phyloP scores from a whole-genome alignment of 352 stramenopile genomes.

The Phytophthora colocasiae region DNA sequence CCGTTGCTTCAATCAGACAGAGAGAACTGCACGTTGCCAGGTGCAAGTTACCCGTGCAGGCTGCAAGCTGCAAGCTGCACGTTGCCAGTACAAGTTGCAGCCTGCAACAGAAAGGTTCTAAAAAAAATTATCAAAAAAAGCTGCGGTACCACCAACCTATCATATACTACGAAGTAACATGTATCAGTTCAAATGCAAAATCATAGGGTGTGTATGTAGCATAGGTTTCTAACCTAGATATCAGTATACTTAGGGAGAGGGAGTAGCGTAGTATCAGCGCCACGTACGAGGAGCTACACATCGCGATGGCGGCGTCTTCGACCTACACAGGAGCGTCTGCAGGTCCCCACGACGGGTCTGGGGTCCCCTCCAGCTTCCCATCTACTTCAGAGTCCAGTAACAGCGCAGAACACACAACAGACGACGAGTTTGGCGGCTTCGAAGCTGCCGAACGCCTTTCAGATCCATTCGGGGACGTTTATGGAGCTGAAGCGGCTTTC shows the following conservation, averaged over 20 bases:
- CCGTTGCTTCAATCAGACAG: slow-evolving; percentile 16
- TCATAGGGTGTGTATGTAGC: neutral
- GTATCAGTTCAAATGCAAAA: neutral
- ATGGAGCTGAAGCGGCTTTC: slow-evolving; percentile 36
- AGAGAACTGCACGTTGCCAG: neutral
- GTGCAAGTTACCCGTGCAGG: too few relatives aligned
- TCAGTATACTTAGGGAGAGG: slow-evolving; percentile 23
- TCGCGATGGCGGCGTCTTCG: slow-evolving; percentile 37
- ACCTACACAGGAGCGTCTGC: slow-evolving; percentile 1
- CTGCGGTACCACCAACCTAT: slow-evolving; percentile 1
- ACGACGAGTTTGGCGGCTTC: slow-evolving; percentile 56
- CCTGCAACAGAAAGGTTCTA: too few relatives aligned
- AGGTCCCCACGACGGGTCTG: neutral
- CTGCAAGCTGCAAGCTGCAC: too few relatives aligned
- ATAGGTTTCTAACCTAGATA: neutral
- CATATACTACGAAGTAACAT: slow-evolving; percentile 3
- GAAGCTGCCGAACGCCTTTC: slow-evolving; percentile 40
- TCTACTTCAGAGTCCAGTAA: neutral
- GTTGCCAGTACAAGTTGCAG: neutral
- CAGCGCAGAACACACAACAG: slow-evolving; percentile 9
- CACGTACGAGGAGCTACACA: slow-evolving; percentile 27
- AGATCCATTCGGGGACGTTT: slow-evolving; percentile 52
- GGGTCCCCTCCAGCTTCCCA: slow-evolving; percentile 1
- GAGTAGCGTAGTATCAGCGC: slow-evolving; percentile 1
- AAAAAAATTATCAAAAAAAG: neutral